phyloP scores from a whole-genome alignment of 2,329 filamentous ascomycete genomes.

The Rhynchosporium graminicola region DNA sequence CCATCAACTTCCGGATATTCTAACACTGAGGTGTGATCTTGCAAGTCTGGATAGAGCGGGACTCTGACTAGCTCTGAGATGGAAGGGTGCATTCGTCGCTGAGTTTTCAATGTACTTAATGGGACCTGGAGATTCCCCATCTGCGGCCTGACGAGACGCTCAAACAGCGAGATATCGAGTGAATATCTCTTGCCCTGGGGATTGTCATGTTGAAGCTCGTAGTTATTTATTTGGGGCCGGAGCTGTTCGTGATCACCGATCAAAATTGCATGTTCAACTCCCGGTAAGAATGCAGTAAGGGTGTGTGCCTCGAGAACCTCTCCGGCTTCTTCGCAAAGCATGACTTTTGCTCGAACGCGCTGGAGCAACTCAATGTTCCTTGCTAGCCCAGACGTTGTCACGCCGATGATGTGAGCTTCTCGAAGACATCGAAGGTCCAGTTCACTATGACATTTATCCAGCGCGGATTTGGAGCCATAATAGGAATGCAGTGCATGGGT shows the following conservation, averaged over 20 bases:
- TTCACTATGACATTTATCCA: slow-evolving; percentile 31
- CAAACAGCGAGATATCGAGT: slow-evolving; percentile 54
- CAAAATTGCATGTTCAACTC: slow-evolving; percentile 43
- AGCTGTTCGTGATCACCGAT: slow-evolving; percentile 49
- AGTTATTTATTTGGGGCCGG: slow-evolving; percentile 40
- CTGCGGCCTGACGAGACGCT: slow-evolving; percentile 47
- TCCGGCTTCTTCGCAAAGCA: slow-evolving; percentile 48
- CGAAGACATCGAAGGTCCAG: slow-evolving; percentile 31
- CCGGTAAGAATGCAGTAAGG: slow-evolving; percentile 44
- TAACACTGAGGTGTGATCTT: slow-evolving; percentile 48
- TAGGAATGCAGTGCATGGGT: slow-evolving; percentile 29
- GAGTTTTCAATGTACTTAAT: slow-evolving; percentile 51
- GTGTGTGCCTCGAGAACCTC: slow-evolving; percentile 44
- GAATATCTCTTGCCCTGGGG: slow-evolving; percentile 41
- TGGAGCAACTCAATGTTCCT: slow-evolving; percentile 47
- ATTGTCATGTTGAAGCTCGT: slow-evolving; percentile 29
- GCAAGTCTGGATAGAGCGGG: slow-evolving; percentile 57
- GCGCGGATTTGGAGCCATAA: slow-evolving; percentile 25
- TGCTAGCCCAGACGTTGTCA: slow-evolving; percentile 50
- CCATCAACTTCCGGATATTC: slow-evolving; percentile 53
- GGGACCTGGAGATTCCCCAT: slow-evolving; percentile 33
- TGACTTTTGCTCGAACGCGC: slow-evolving; percentile 43
- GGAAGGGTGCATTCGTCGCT: slow-evolving; percentile 65
- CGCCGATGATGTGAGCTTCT: slow-evolving; percentile 24
- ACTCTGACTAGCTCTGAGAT: slow-evolving; percentile 60